These are phyloP conservation scores for Jaapia argillacea DNA, from an alignment of 768 basidiomycete genomes.

Conservation along the genomic window DNA sequence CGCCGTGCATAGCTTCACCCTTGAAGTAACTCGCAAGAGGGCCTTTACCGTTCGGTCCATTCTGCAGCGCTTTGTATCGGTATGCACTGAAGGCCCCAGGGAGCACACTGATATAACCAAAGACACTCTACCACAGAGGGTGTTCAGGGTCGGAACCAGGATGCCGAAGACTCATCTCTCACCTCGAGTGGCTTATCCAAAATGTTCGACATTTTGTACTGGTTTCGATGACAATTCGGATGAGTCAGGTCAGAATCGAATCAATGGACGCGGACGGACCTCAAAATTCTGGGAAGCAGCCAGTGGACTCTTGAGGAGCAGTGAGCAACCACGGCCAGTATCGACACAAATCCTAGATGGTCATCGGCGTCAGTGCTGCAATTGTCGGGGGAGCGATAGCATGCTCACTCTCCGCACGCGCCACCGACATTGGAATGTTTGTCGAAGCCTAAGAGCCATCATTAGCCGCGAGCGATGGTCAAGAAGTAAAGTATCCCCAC, in stretches of 20 bases:
- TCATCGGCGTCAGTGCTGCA: too few relatives aligned
- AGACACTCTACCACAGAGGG: constrained; percentile 59
- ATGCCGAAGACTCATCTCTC: constrained; percentile 12
- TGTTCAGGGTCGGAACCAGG: neutral
- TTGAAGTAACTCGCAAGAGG: constrained; percentile 91
- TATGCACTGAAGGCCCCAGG: constrained; percentile 93
- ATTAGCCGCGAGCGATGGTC: neutral
- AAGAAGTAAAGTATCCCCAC: constrained; percentile 18
- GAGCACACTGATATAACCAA: constrained; percentile 80
- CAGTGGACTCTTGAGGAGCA: constrained; percentile 64
- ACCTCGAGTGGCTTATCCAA: constrained; percentile 94
- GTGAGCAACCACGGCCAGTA: constrained; percentile 59
- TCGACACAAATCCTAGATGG: constrained; percentile 83
- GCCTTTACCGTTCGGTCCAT: constrained; percentile 81
- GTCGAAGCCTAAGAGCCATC: constrained; percentile 46
- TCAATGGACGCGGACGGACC: constrained; percentile 21
- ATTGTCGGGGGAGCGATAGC: too few relatives aligned
- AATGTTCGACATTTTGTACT: constrained; percentile 96
- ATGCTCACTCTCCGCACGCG: constrained; percentile 80
- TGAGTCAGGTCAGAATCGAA: neutral
- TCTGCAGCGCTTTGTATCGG: constrained; percentile 78
- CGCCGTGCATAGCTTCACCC: constrained; percentile 80
- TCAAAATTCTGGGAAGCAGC: constrained; percentile 96
- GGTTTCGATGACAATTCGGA: neutral
- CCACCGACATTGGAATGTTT: constrained; percentile 81